These are phyloP conservation scores for Litsea cubeba DNA, from an alignment of 164 flowering plant species.

Conservation along the genomic window DNA sequence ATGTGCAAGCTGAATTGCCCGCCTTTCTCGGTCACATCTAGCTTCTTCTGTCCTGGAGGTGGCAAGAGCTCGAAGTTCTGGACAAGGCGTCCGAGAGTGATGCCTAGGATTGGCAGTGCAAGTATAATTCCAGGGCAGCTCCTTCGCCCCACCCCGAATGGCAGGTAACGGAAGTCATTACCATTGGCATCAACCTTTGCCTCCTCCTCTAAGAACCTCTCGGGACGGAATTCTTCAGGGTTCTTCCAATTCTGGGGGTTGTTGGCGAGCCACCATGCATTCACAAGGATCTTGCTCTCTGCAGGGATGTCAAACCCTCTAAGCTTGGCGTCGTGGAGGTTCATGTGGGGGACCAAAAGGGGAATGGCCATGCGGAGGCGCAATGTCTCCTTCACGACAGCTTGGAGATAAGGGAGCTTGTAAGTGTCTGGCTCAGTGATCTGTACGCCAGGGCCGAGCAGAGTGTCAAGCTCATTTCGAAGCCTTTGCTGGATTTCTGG, in stretches of 20 bases:
- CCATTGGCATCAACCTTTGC: constrained; percentile 80
- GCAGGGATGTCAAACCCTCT: constrained; percentile 80
- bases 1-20: constrained; percentile 94
- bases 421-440: constrained; percentile 71
- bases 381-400: constrained; percentile 82
- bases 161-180: constrained; percentile 78
- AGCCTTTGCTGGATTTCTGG: constrained; percentile 71
- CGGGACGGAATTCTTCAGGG: constrained; percentile 79
- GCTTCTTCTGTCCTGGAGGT: constrained; percentile 70
- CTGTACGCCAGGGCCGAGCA: constrained; percentile 56
- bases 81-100: constrained; percentile 78
- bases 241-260: constrained; percentile 73
- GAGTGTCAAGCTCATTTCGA: constrained; percentile 53
- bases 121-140: constrained; percentile 93
- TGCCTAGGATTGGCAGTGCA: constrained; percentile 80
- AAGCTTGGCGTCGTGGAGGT: constrained; percentile 84
- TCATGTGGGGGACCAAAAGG: constrained; percentile 93
- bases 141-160: constrained; percentile 83
- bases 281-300: constrained; percentile 88
- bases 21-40: constrained; percentile 74
- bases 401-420: constrained; percentile 79
- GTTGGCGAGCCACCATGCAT: constrained; percentile 92
- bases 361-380: constrained; percentile 88
- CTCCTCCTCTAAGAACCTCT: constrained; percentile 84
- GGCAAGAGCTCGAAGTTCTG: constrained; percentile 88